Base-by-base conservation (phyloP, 768 basidiomycete genomes). In the Termitomyces sp. region DNA sequence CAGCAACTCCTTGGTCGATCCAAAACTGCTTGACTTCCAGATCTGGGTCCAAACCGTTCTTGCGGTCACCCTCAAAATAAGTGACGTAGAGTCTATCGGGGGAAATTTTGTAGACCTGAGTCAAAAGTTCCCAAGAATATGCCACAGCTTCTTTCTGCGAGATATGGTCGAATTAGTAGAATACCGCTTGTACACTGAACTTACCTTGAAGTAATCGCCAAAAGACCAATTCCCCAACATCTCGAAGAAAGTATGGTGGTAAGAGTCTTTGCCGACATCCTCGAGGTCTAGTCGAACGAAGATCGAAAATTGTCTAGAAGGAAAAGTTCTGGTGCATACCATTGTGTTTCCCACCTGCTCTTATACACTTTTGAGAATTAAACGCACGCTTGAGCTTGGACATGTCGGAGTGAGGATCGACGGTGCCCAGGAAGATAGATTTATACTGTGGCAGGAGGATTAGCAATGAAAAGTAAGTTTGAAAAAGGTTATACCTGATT, bases 181-280 rank as follows among this genome's bases (percentile, higher is more conserved):
- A 58, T 48, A 48, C 40, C 50, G 45, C 37, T 61, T 59, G 53
- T 54, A 17, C 4, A 25, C 10, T 8, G 29, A 44, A 65, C 70
- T 44, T 51, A 85, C 95, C 85, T 99, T 99, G 86, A 99, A 99
- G 77, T 99, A 99, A 72, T 99, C 95, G 0, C 97, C 97, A 64
- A 98, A 99, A 4, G 95, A 98, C 97, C 97, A 99, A 72, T 99
- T 99, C 38, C 97, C 97, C 61, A 99, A 75, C 97, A 99, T 99
- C 75, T 99, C 97, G 67, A 99, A 99, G 76, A 96, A 95, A 1
- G 93, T 97, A 68, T 96, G 91, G 67, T 98, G 96, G 71, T 98
- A 98, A 2, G 94, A 95, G 69, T 98, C 97, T 73, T 95, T 96
- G 38, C 97, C 97, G 57, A 99, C 97, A 73, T 99, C 97, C 69